Percentiles rank a stretch among this genome's conserved stretches.
Evolutionary conservation across 352 stramenopile genomes (phyloP).

Genomic region (Globisporangium mamillatum): DNA sequence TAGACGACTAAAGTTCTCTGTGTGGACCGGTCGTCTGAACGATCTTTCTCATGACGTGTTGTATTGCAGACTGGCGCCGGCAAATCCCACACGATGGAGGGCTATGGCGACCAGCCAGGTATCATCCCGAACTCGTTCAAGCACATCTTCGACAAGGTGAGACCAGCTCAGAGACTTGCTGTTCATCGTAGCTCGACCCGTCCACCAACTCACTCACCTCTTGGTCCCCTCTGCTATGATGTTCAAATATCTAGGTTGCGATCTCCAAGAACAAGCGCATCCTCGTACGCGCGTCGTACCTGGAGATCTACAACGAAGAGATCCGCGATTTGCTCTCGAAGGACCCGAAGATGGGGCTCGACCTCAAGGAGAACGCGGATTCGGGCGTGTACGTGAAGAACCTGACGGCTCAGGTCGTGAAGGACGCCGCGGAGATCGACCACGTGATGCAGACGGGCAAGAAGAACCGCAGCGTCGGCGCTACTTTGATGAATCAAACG

Average conservation of each 20-base stretch:
- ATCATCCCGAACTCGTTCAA: slow-evolving; percentile 91
- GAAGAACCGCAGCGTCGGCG: slow-evolving; percentile 93
- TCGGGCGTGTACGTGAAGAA: slow-evolving; percentile 91
- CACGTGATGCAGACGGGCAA: slow-evolving; percentile 92
- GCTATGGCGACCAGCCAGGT: slow-evolving; percentile 71
- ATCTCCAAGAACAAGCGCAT: slow-evolving; percentile 93
- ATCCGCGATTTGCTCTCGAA: slow-evolving; percentile 93
- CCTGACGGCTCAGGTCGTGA: slow-evolving; percentile 86
- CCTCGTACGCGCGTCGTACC: slow-evolving; percentile 93
- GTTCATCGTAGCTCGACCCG: no score
- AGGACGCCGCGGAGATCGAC: slow-evolving; percentile 90
- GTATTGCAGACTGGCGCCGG: slow-evolving; percentile 75
- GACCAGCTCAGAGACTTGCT: no score
- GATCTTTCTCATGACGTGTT: neutral
- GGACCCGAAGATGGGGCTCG: slow-evolving; percentile 66
- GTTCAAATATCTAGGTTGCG: slow-evolving; percentile 16
- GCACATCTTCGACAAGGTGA: slow-evolving; percentile 87
- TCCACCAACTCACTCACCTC: neutral
- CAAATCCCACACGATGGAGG: slow-evolving; percentile 89
- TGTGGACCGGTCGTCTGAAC: neutral
- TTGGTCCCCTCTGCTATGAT: neutral
- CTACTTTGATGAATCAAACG: slow-evolving; percentile 98
- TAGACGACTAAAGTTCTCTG: neutral
- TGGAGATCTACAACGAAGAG: slow-evolving; percentile 99
- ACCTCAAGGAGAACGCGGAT: slow-evolving; percentile 91